Evolutionary conservation across 441 rosid genomes (phyloP), one percentile per base, ranked within the genome.

Genomic region (Brassica hybrid): DNA sequence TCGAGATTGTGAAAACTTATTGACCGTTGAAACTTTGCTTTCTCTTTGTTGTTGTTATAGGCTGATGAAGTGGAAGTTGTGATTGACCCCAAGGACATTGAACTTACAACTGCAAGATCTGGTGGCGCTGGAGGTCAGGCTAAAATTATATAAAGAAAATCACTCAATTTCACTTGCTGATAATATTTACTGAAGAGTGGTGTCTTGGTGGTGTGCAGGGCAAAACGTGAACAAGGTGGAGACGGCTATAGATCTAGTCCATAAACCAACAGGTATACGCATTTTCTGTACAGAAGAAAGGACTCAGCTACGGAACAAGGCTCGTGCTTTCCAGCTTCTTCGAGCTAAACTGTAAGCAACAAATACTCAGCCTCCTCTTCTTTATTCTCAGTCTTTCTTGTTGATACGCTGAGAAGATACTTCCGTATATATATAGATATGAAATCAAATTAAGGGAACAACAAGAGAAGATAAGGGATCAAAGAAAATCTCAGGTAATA

Each of bases 201-300:
- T 65, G 32, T 67, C 11, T 36, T 36, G 41, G 41, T 59, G 66
- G 43, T 86, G 54, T 86, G 81, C 94, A 95, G 99, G 98, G 59
- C 97, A 93, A 82, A 95, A 95, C 85, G 99, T 91, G 72, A 95
- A 90, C 88, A 91, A 93, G 87, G 99, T 95, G 71, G 99, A 95
- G 88, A 95, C 98, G 43, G 98, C 98, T 34, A 86, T 89, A 77
- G 97, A 95, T 88, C 90, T 95, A 80, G 27, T 93, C 81, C 95
- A 95, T 71, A 95, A 95, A 83, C 97, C 98, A 75, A 86, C 95
- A 0, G 97, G 98, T 76, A 93, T 95, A 65, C 94, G 97, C 80
- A 93, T 95, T 72, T 93, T 95, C 81, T 95, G 99, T 76, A 91
- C 97, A 10, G 98, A 93, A 83, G 97, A 95, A 79, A 91, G 98